Percentiles rank a stretch among this genome's conserved stretches.
These are phyloP conservation scores for Xenoacremonium recifei DNA, from an alignment of 2,329 filamentous ascomycete genomes.

Conservation along the genomic window DNA sequence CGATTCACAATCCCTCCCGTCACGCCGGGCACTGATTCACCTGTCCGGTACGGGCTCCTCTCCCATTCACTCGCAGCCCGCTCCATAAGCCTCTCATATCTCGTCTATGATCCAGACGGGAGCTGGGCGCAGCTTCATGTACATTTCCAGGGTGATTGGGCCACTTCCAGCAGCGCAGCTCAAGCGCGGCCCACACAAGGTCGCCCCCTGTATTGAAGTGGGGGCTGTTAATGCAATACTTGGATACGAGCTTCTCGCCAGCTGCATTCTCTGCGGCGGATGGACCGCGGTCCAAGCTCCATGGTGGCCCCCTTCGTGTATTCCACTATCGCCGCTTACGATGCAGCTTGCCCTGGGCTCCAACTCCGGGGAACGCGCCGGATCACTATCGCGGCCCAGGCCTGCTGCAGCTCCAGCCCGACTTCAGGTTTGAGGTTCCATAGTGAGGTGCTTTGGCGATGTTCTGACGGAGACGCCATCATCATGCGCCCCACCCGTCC, in stretches of 20 bases:
- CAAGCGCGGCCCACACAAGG: slow-evolving; percentile 6
- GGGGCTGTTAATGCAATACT: slow-evolving; percentile 12
- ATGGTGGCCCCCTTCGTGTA: slow-evolving; percentile 10
- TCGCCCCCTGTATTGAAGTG: too few species aligned
- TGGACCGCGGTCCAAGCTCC: slow-evolving; percentile 20
- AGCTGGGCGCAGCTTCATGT: too few species aligned
- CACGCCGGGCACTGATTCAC: too few species aligned
- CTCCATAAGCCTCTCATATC: too few species aligned
- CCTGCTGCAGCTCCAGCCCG: background rate
- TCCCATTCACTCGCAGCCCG: too few species aligned
- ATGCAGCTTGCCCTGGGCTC: slow-evolving; percentile 5
- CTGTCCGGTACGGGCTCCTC: too few species aligned
- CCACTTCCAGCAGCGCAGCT: too few species aligned
- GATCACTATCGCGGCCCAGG: slow-evolving; percentile 4
- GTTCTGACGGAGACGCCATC: background rate
- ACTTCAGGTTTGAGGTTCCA: background rate
- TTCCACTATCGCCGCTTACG: slow-evolving; percentile 11
- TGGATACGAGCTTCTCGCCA: background rate
- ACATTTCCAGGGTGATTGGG: too few species aligned
- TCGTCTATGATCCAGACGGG: too few species aligned
- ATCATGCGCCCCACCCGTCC: too few species aligned
- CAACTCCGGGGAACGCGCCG: slow-evolving; percentile 17
- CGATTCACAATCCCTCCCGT: too few species aligned
- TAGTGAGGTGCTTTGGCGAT: background rate
- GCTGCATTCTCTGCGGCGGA: slow-evolving; percentile 4